Conservation (phyloP, 441 rosid genomes). For the Adansonia rubrostipa region DNA sequence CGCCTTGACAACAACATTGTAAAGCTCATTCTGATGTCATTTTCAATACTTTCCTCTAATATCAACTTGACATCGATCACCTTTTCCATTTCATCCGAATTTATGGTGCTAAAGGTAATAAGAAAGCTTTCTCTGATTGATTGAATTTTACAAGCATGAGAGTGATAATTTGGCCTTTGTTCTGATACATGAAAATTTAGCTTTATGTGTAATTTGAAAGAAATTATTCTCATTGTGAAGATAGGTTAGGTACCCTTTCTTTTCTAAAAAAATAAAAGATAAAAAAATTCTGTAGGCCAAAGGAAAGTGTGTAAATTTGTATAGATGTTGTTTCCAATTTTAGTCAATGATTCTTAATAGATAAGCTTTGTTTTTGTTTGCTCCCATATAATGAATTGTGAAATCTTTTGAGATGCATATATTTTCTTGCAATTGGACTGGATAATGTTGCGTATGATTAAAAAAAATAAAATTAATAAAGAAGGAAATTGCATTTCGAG, state of each 20-base stretch:
- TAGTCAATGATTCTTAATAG: background rate
- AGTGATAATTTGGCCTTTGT: conserved; percentile 21
- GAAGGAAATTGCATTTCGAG: no score
- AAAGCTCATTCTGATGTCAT: conserved; percentile 40
- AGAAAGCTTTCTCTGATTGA: conserved; percentile 23
- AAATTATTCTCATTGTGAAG: background rate
- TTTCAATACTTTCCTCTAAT: conserved; percentile 32
- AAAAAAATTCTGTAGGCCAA: background rate
- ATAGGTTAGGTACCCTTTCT: background rate
- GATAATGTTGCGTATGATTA: no score
- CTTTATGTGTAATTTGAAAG: background rate
- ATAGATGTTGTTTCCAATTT: background rate
- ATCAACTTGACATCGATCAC: conserved; percentile 46
- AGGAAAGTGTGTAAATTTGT: background rate
- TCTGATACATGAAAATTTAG: background rate
- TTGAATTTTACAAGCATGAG: conserved; percentile 33
- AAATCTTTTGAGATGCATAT: background rate
- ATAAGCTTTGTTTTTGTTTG: background rate
- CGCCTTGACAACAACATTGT: conserved; percentile 45
- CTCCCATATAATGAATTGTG: background rate
- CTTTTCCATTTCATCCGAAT: conserved; percentile 21
- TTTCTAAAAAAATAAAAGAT: background rate
- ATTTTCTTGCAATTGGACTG: background rate
- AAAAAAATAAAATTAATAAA: no score
- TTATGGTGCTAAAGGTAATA: conserved; percentile 31